Evolutionary conservation across 768 basidiomycete species (phyloP).

Genomic region (Pisolithus albus): DNA sequence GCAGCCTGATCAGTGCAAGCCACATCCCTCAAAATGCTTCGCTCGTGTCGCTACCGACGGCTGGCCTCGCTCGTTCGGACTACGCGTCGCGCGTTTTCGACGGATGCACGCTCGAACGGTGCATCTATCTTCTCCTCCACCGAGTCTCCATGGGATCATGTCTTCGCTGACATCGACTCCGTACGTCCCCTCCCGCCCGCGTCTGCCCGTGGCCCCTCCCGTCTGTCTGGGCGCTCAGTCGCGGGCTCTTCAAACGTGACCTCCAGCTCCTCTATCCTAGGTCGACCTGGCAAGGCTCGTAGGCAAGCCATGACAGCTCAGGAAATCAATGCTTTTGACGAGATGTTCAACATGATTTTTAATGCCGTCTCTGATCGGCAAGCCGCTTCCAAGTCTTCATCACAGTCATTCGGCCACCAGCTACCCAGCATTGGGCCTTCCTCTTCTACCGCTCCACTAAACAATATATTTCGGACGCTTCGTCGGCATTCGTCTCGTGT

Average conservation of each 20-base stretch:
- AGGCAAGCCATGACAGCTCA: slow-evolving; percentile 61
- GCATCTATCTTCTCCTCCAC: slow-evolving; percentile 27
- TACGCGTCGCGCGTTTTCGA: slow-evolving; percentile 1
- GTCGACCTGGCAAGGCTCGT: slow-evolving; percentile 20
- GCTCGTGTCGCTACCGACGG: slow-evolving; percentile 7
- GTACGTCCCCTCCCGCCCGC: slow-evolving; percentile 21
- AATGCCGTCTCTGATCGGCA: slow-evolving; percentile 38
- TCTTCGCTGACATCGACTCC: slow-evolving; percentile 42
- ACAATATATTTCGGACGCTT: slow-evolving; percentile 51
- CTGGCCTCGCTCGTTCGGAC: slow-evolving; percentile 1
- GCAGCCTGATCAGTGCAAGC: no score
- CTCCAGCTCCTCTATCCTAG: slow-evolving; percentile 1
- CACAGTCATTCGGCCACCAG: not conserved
- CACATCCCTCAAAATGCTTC: slow-evolving; percentile 13
- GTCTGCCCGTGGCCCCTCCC: slow-evolving; percentile 10
- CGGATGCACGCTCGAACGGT: not conserved
- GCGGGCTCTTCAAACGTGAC: slow-evolving; percentile 1
- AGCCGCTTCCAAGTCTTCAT: slow-evolving; percentile 4
- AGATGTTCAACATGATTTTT: slow-evolving; percentile 71
- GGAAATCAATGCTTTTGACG: slow-evolving; percentile 60
- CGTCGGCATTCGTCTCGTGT: slow-evolving; percentile 43
- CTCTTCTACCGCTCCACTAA: slow-evolving; percentile 4
- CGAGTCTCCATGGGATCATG: slow-evolving; percentile 45
- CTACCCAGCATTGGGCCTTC: slow-evolving; percentile 13
- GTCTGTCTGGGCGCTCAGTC: slow-evolving; percentile 5